Evolutionary conservation across 2,329 filamentous ascomycete species (phyloP).

Genomic region (Pestalotiopsis sp.): DNA sequence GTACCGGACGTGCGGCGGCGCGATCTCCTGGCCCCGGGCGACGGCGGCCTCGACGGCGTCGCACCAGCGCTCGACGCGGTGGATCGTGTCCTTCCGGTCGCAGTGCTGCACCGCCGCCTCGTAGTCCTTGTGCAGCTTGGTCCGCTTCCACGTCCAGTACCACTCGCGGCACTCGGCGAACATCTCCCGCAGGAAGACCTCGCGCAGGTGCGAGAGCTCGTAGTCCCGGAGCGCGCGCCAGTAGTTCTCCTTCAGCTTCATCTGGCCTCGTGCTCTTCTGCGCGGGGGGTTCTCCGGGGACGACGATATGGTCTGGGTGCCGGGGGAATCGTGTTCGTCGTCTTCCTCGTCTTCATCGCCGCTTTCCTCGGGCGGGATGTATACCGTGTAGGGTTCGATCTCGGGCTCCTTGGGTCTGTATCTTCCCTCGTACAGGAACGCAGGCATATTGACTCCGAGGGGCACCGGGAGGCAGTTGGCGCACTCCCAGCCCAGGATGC

Average conservation of each 20-base stretch:
- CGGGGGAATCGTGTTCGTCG: background rate
- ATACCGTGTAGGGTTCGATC: background rate
- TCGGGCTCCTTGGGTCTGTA: conserved; percentile 21
- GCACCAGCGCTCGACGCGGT: conserved; percentile 27
- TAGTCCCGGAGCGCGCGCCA: conserved; percentile 20
- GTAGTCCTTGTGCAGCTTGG: conserved; percentile 25
- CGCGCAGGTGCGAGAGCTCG: conserved; percentile 28
- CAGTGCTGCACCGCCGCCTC: conserved; percentile 33
- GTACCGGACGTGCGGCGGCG: background rate
- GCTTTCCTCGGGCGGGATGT: background rate
- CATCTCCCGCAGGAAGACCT: conserved; percentile 28
- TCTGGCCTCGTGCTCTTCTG: background rate
- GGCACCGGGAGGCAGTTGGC: conserved; percentile 32
- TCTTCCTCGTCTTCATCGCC: background rate
- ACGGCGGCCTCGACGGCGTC: conserved; percentile 19
- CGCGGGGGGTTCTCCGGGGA: background rate
- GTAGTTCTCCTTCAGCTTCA: conserved; percentile 17
- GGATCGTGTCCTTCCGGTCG: conserved; percentile 25
- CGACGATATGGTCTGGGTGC: background rate
- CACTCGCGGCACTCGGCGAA: conserved; percentile 21
- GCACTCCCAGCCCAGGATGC: conserved; percentile 37
- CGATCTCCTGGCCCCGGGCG: conserved; percentile 12
- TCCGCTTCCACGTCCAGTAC: conserved; percentile 18
- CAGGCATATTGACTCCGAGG: conserved; percentile 32
- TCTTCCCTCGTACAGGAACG: conserved; percentile 28